Evolutionary conservation across 1,284 basidiomycete genomes (phyloP).

Genomic region (Apiotrichum mycotoxinovorans): DNA sequence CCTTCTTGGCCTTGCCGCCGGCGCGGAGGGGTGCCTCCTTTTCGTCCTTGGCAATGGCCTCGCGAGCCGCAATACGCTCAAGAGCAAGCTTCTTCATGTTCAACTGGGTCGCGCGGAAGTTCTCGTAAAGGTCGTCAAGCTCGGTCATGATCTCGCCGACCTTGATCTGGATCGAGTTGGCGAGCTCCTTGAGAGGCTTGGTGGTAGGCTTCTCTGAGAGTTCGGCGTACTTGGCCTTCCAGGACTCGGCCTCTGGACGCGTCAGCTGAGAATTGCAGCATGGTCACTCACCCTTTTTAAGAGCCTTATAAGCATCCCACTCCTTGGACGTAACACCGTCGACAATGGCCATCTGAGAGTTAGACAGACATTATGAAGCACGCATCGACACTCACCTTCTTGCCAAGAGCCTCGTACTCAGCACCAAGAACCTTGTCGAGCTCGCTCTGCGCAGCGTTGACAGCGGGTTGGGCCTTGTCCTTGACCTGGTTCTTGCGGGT

Average conservation of each 20-base stretch:
- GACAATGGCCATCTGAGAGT: neutral
- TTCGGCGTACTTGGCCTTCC: conserved; percentile 32
- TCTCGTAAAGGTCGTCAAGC: conserved; percentile 38
- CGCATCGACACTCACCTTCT: conserved; percentile 23
- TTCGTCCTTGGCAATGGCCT: conserved; percentile 15
- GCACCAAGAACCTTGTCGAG: conserved; percentile 28
- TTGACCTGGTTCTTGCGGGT: conserved; percentile 13
- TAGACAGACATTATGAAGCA: neutral
- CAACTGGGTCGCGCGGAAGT: conserved; percentile 28
- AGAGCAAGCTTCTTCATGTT: conserved; percentile 30
- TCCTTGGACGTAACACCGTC: conserved; percentile 32
- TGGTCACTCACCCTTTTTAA: conserved; percentile 30
- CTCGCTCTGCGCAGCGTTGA: conserved; percentile 23
- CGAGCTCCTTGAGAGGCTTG: conserved; percentile 22
- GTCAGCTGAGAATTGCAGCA: neutral
- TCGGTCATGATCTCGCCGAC: conserved; percentile 29
- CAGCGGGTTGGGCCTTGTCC: conserved; percentile 25
- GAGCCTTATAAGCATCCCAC: conserved; percentile 35
- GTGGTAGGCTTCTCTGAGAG: conserved; percentile 25
- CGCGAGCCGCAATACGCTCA: conserved; percentile 37
- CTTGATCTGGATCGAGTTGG: conserved; percentile 16
- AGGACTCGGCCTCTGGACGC: conserved; percentile 25
- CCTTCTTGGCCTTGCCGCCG: conserved; percentile 3
- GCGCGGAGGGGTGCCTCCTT: neutral
- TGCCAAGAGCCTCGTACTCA: conserved; percentile 34